A percentile compares a stretch with the other conserved stretches of the same genome.
These are phyloP conservation scores for Plenodomus lindquistii DNA, from an alignment of 2,329 filamentous ascomycete genomes.

Conservation along the genomic window DNA sequence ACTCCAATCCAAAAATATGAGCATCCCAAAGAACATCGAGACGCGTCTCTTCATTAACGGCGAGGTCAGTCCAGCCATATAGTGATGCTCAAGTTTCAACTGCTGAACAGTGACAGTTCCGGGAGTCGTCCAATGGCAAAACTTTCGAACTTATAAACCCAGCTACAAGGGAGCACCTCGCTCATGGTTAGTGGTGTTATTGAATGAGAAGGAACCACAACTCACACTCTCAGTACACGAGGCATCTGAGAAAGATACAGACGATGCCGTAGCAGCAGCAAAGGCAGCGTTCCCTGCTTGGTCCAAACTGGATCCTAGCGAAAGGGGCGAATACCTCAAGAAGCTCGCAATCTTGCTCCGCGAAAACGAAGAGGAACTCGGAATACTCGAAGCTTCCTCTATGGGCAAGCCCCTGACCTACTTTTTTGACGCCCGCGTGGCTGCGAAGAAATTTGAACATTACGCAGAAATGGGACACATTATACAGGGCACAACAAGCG, in stretches of 20 bases:
- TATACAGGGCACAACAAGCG: conserved; percentile 79
- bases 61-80: conserved; percentile 22
- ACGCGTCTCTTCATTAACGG: conserved; percentile 43
- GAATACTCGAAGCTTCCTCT: conserved; percentile 79
- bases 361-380: conserved; percentile 79
- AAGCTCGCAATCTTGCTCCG: conserved; percentile 76
- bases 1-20: conserved; percentile 21
- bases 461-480: conserved; percentile 73
- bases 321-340: conserved; percentile 35
- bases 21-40: conserved; percentile 35
- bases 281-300: conserved; percentile 73
- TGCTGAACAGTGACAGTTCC: conserved; percentile 26
- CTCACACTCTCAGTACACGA: conserved; percentile 44
- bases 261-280: conserved; percentile 72
- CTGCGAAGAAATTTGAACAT: conserved; percentile 80
- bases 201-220: neutral
- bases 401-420: conserved; percentile 84
- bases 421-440: conserved; percentile 75
- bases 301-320: conserved; percentile 53
- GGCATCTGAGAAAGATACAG: conserved; percentile 56
- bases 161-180: conserved; percentile 80
- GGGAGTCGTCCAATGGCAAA: conserved; percentile 37
- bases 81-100: neutral
- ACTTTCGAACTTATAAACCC: conserved; percentile 74
- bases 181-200: conserved; percentile 62